Percentiles rank a stretch among this genome's conserved stretches.
Conservation (phyloP, 2,329 filamentous ascomycete species). For the Epichloe sp. region DNA sequence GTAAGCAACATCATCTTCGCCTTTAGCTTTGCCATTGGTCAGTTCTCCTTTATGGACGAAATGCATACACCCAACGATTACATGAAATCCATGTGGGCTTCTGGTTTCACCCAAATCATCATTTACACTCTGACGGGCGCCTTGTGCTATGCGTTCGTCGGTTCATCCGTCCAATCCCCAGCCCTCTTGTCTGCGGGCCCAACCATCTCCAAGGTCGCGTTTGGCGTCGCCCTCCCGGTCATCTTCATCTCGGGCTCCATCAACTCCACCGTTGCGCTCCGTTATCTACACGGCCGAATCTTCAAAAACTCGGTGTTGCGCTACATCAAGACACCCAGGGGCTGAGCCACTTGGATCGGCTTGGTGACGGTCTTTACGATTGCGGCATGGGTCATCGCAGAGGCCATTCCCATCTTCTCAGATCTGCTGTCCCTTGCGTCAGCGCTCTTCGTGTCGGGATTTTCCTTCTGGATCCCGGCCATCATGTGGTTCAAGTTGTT, state of each 20-base stretch:
- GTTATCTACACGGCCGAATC: slow-evolving; percentile 32
- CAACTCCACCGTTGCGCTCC: slow-evolving; percentile 37
- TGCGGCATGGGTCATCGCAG: slow-evolving; percentile 55
- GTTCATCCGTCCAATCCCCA: slow-evolving; percentile 48
- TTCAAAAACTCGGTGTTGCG: slow-evolving; percentile 29
- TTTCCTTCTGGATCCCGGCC: slow-evolving; percentile 24
- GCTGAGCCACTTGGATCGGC: slow-evolving; percentile 41
- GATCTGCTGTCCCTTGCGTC: slow-evolving; percentile 43
- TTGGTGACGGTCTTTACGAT: slow-evolving; percentile 46
- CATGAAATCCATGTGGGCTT: slow-evolving; percentile 43
- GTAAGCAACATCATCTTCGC: slow-evolving; percentile 60
- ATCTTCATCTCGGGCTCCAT: slow-evolving; percentile 65
- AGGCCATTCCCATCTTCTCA: slow-evolving; percentile 59
- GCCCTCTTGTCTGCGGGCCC: slow-evolving; percentile 52
- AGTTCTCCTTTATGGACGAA: slow-evolving; percentile 41
- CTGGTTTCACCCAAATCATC: slow-evolving; percentile 47
- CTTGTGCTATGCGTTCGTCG: slow-evolving; percentile 57
- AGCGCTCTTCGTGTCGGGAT: slow-evolving; percentile 32
- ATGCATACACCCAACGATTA: slow-evolving; percentile 36
- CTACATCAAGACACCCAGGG: slow-evolving; percentile 34
- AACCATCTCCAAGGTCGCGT: slow-evolving; percentile 51
- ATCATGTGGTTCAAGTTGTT: slow-evolving; percentile 28
- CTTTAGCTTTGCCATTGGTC: slow-evolving; percentile 43
- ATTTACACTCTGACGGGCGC: slow-evolving; percentile 56
- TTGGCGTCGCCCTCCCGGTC: slow-evolving; percentile 56